Conservation (phyloP, 768 basidiomycete genomes). For the Vishniacozyma victoriae region DNA sequence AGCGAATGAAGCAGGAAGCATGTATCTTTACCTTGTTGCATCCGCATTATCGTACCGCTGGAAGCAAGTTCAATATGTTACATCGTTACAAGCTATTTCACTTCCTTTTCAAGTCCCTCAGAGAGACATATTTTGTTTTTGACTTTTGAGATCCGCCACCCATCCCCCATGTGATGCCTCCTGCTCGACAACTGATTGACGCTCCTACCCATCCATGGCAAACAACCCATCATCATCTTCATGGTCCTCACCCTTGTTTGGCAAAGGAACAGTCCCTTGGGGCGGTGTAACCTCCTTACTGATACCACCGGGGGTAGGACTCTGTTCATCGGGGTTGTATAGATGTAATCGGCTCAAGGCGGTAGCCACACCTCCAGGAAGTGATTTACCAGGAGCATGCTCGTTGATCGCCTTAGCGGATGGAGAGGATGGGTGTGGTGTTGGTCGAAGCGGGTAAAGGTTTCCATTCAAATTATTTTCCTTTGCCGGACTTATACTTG, state of each 20-base stretch:
- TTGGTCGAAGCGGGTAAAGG: constrained; percentile 8
- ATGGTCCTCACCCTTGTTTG: constrained; percentile 10
- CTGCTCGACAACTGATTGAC: neutral
- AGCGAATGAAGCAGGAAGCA: too few relatives aligned
- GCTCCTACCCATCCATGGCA: constrained; percentile 30
- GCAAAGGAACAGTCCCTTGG: neutral
- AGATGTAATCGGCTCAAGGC: constrained; percentile 88
- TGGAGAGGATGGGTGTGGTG: constrained; percentile 47
- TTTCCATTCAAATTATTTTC: constrained; percentile 7
- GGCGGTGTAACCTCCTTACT: neutral
- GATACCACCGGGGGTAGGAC: constrained; percentile 2
- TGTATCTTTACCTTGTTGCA: too few relatives aligned
- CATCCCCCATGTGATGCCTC: neutral
- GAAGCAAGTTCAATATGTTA: neutral
- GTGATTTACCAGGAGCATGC: constrained; percentile 82
- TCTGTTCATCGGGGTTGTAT: constrained; percentile 27
- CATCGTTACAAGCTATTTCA: neutral
- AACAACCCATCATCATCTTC: constrained; percentile 44
- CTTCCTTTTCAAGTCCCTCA: neutral
- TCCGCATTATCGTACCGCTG: neutral
- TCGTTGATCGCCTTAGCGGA: constrained; percentile 71
- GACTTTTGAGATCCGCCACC: neutral
- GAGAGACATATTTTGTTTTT: neutral
- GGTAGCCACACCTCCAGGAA: constrained; percentile 86
- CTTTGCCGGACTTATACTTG: neutral